phyloP scores from a whole-genome alignment of 371 early-diverging fungal species.

The Thermomucor indicae-seudaticae region DNA sequence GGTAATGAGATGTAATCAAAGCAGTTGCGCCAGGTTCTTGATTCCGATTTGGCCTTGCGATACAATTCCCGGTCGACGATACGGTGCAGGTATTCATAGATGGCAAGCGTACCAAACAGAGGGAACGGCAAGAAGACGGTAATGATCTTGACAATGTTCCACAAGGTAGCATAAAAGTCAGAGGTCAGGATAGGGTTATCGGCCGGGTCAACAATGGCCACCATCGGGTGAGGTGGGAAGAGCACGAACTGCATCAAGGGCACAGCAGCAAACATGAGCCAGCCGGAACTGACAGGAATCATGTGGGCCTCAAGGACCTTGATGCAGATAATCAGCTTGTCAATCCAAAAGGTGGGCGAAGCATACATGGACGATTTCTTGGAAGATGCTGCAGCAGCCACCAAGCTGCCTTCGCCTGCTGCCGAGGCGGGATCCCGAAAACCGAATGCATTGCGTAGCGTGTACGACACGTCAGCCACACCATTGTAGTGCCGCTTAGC shows the following conservation, averaged over 20 bases:
- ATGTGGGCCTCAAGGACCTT: conserved; percentile 52
- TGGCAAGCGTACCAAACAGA: conserved; percentile 36
- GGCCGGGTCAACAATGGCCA: conserved; percentile 28
- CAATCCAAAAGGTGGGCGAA: conserved; percentile 17
- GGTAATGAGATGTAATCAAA: conserved; percentile 46
- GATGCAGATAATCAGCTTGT: conserved; percentile 39
- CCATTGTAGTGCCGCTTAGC: conserved; percentile 68
- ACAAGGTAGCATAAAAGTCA: conserved; percentile 38
- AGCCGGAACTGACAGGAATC: conserved; percentile 50
- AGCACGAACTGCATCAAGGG: conserved; percentile 48
- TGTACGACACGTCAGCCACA: conserved; percentile 56
- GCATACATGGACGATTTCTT: conserved; percentile 37
- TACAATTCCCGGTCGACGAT: conserved; percentile 47
- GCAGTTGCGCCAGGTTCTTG: conserved; percentile 33
- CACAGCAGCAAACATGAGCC: conserved; percentile 58
- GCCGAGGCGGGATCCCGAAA: not conserved
- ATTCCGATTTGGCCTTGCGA: conserved; percentile 32
- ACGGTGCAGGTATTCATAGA: conserved; percentile 49
- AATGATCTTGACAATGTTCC: conserved; percentile 42
- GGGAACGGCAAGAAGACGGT: conserved; percentile 46
- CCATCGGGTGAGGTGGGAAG: conserved; percentile 32
- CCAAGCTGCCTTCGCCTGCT: no score
- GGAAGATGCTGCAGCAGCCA: conserved; percentile 20
- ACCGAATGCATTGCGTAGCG: conserved; percentile 24
- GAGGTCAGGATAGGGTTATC: conserved; percentile 41